phyloP scores from a whole-genome alignment of 495 filamentous ascomycete genomes.

The Mytilinidion resinicola region DNA sequence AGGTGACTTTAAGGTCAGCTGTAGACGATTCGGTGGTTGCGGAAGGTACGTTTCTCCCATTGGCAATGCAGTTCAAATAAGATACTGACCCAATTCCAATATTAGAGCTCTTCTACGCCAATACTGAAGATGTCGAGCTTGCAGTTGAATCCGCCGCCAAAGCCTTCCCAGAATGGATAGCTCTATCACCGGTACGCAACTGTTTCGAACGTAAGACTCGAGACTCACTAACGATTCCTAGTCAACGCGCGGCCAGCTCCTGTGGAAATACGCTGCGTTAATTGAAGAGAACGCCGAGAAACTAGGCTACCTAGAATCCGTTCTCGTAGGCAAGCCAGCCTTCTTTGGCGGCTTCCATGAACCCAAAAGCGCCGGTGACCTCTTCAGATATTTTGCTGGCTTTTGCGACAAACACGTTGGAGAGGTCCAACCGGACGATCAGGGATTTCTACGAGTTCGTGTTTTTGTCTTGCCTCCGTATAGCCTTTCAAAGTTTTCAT shows the following conservation, averaged over 20 bases:
- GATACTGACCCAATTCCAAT: neutral
- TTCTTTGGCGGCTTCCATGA: neutral
- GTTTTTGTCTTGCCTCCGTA: neutral
- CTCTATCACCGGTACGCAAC: neutral
- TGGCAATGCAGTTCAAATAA: neutral
- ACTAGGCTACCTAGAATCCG: neutral
- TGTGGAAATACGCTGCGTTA: neutral
- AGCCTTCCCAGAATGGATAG: neutral
- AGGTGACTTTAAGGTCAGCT: neutral
- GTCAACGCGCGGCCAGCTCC: neutral
- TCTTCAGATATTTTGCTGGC: conserved; percentile 1
- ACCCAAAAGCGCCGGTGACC: neutral
- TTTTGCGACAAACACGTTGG: neutral
- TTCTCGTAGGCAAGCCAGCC: neutral
- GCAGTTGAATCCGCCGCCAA: neutral
- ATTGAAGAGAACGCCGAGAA: neutral
- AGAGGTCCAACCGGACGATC: neutral
- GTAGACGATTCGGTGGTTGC: neutral
- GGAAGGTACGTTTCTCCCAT: neutral
- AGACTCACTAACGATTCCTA: neutral
- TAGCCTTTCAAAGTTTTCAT: neutral
- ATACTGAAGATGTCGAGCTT: neutral
- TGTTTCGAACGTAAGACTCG: neutral
- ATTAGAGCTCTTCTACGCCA: neutral
- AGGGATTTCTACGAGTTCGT: neutral